Evolutionary conservation across 805 yeast genomes (phyloP), one percentile per base, ranked within the genome.

Genomic region (Pichia eremophila): DNA sequence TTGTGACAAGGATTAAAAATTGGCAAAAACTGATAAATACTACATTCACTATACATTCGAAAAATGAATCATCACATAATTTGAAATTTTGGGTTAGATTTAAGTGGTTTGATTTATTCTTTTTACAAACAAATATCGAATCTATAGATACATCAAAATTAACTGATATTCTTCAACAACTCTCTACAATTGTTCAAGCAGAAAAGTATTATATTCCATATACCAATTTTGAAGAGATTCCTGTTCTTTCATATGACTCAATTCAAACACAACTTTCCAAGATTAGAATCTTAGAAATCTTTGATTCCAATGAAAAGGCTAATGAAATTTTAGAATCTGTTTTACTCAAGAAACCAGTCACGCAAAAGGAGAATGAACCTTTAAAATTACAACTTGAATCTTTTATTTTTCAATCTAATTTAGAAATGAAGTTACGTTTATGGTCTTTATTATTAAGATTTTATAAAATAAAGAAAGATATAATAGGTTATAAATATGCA

Each of bases 381-480:
- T 75, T 72, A 35, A 69, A 74, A 35, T 53, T 57, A 15, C 79
- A 89, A 8, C 80, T 88, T 61, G 68, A 72, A 22, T 62, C 68
- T 12, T 87, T 91, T 57, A 68, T 93, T 15, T 64, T 69, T 3
- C 69, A 68, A 12, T 79, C 95, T 0, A 78, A 93, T 0, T 67
- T 83, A 22, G 82, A 78, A 22, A 73, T 88, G 59, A 77, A 77
- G 47, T 65, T 89, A 37, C 81, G 81, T 46, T 64, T 93, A 3
- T 90, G 97, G 95, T 78, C 77, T 32, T 72, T 83, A 25, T 66
- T 90, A 17, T 71, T 87, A 43, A 77, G 74, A 52, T 73, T 74
- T 47, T 85, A 83, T 55, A 59, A 64, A 14, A 59, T 58, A 3
- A 56, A 60, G 18, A 39, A 51, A 2, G 57, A 66, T 22, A 39